A percentile compares a stretch with the other conserved stretches of the same genome.
Evolutionary conservation across 2,329 filamentous ascomycete species (phyloP).

Genomic region (Fusarium proliferatum): DNA sequence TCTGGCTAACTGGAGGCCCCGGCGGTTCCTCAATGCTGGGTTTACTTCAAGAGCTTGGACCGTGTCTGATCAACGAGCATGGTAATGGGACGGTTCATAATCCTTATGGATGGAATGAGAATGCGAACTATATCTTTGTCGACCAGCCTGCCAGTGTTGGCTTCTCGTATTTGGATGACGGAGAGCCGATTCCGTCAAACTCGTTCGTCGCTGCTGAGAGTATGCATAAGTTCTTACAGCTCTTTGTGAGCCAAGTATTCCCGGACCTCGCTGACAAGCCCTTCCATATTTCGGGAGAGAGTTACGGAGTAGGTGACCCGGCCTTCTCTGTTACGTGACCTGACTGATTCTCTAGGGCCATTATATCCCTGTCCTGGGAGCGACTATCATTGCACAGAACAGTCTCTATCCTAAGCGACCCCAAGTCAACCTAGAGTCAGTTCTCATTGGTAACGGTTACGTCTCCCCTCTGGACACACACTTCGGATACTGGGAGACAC

Average conservation of each 20-base stretch:
- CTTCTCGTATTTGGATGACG: conserved; percentile 38
- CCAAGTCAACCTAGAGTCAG: conserved; percentile 19
- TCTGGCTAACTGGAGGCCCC: conserved; percentile 39
- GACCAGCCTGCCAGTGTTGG: conserved; percentile 38
- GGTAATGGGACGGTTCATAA: conserved; percentile 24
- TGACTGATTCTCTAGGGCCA: conserved; percentile 12
- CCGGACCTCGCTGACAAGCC: conserved; percentile 3
- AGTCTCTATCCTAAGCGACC: conserved; percentile 19
- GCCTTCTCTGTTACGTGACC: fast-evolving
- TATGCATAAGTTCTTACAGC: conserved; percentile 34
- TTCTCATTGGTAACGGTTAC: conserved; percentile 37
- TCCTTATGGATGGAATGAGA: conserved; percentile 35
- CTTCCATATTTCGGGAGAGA: conserved; percentile 38
- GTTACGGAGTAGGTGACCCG: conserved; percentile 18
- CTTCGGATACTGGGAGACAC: conserved; percentile 37
- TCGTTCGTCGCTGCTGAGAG: conserved; percentile 34
- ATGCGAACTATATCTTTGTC: conserved; percentile 39
- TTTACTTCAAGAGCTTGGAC: conserved; percentile 32
- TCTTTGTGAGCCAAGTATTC: conserved; percentile 27
- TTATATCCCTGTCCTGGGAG: conserved; percentile 36
- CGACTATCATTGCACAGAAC: conserved; percentile 38
- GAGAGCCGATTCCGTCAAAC: conserved; percentile 14
- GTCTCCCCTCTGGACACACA: conserved; percentile 33
- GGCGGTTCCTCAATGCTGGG: conserved; percentile 34
- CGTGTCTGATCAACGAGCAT: conserved; percentile 30